Conservation (phyloP, 176 grass and related monocot genomes). For the Aegilops umbellulata region DNA sequence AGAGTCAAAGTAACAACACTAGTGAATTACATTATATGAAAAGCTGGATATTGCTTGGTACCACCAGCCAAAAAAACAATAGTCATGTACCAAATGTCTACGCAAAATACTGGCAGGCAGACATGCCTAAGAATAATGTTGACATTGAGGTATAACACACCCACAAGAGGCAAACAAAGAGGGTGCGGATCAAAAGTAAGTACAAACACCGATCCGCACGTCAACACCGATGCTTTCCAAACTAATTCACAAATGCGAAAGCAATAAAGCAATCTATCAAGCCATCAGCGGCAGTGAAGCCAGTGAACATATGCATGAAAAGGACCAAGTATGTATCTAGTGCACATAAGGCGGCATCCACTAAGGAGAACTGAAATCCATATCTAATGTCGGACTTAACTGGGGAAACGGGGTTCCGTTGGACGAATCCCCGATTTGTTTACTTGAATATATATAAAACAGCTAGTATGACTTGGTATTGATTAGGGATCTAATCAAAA, state of each 20-base stretch:
- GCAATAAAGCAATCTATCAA: background rate
- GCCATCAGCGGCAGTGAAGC: background rate
- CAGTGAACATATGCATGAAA: background rate
- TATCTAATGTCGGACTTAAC: background rate
- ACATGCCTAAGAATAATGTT: background rate
- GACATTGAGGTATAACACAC: background rate
- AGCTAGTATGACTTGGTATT: background rate
- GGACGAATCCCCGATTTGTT: background rate
- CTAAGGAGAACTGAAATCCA: background rate
- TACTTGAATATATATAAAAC: background rate
- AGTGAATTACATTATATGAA: background rate
- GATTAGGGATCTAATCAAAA: conserved; percentile 6
- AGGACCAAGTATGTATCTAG: background rate
- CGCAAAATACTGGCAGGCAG: background rate
- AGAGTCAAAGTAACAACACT: background rate
- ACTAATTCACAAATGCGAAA: background rate
- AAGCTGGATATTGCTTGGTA: background rate
- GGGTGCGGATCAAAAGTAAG: background rate
- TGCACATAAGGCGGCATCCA: background rate
- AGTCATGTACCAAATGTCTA: background rate
- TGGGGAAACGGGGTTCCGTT: background rate
- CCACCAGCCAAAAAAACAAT: background rate
- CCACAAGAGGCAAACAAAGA: background rate
- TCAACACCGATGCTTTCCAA: background rate
- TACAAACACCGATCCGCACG: background rate